phyloP scores from a whole-genome alignment of 345 rosid species.

The Salix caprea region DNA sequence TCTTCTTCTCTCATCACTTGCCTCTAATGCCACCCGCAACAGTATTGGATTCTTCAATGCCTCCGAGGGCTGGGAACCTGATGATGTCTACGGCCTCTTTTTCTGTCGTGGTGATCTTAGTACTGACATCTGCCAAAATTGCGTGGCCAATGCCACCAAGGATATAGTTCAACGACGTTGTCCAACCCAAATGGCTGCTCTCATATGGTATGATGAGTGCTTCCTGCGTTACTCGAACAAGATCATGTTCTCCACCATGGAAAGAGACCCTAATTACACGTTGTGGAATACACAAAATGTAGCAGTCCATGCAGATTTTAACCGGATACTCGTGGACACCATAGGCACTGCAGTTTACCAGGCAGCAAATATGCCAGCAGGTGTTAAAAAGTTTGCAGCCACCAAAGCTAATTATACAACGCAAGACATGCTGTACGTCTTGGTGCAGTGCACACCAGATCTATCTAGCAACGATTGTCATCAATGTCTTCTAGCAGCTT shows the following conservation, averaged over 20 bases:
- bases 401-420: conserved; percentile 12
- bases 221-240: conserved; percentile 26
- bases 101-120: conserved; percentile 1
- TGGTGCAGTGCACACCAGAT: conserved; percentile 59
- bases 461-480: conserved; percentile 33
- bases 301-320: background rate
- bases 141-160: background rate
- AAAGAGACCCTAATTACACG: rapidly evolving
- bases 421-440: conserved; percentile 20
- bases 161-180: conserved; percentile 11
- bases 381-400: conserved; percentile 23
- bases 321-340: background rate
- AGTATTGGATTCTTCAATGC: conserved; percentile 10
- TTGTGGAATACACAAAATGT: background rate
- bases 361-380: background rate
- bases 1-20: conserved; percentile 5
- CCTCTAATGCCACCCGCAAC: background rate
- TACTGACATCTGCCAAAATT: conserved; percentile 6
- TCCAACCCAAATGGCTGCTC: conserved; percentile 20
- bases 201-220: conserved; percentile 38
- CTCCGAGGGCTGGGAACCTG: background rate
- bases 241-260: conserved; percentile 8
- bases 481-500: conserved; percentile 27
- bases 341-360: conserved; percentile 4
- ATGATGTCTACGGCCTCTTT: conserved; percentile 20